Evolutionary conservation across 345 rosid genomes (phyloP).

Genomic region (Acer campestre): DNA sequence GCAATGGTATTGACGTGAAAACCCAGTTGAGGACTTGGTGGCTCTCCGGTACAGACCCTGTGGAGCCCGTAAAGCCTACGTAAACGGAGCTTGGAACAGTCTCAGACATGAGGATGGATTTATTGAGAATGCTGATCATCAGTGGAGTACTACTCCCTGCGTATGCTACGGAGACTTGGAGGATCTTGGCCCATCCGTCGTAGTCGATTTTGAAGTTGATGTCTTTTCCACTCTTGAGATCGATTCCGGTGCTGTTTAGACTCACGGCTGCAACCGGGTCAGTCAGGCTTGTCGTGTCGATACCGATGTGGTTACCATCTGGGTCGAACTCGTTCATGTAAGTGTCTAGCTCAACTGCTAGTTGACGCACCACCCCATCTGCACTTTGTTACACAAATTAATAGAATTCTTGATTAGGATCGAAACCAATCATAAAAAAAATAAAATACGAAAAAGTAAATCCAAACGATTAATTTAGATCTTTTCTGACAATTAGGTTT

Average conservation of each 20-base stretch:
- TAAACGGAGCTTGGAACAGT: constrained; percentile 31
- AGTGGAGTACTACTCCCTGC: constrained; percentile 25
- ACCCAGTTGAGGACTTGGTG: constrained; percentile 33
- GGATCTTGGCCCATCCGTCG: constrained; percentile 19
- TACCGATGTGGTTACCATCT: constrained; percentile 38
- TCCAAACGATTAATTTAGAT: no score
- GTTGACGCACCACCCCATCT: constrained; percentile 31
- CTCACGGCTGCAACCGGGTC: constrained; percentile 22
- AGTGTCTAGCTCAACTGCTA: constrained; percentile 47
- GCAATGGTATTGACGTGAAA: constrained; percentile 24
- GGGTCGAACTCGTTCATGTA: constrained; percentile 43
- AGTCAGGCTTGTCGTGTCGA: constrained; percentile 32
- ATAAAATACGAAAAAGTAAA: no score
- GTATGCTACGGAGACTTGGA: constrained; percentile 33
- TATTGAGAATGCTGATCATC: constrained; percentile 26
- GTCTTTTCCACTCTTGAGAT: constrained; percentile 42
- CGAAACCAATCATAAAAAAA: neutral
- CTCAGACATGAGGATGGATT: constrained; percentile 31
- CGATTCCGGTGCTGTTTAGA: constrained; percentile 33
- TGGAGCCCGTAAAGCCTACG: constrained; percentile 42
- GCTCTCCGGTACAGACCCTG: constrained; percentile 32
- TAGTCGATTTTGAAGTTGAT: constrained; percentile 28
- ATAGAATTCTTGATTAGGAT: no score
- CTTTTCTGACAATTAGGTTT: no score
- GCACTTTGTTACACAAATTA: neutral